Percentiles rank a stretch among this genome's conserved stretches.
Conservation (phyloP, 805 yeast species). For the Groenewaldozyma salmanticensis region DNA sequence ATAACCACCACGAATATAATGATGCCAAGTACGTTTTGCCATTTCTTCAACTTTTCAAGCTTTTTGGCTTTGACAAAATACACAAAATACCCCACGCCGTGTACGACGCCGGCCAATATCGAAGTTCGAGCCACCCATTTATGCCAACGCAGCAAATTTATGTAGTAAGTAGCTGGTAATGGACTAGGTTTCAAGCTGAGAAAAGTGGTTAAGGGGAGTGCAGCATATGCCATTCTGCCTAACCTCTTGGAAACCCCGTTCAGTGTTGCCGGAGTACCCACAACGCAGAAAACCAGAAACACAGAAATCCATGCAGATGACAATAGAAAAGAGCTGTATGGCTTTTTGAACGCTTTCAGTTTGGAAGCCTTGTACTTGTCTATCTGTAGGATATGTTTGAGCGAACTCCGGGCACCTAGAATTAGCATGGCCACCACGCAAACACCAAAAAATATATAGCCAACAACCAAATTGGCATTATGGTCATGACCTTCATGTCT, state of each 20-base stretch:
- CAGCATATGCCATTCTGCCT: constrained; percentile 69
- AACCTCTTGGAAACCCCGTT: constrained; percentile 68
- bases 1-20: constrained; percentile 55
- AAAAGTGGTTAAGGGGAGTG: constrained; percentile 66
- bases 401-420: constrained; percentile 8
- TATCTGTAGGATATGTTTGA: not conserved
- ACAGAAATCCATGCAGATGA: constrained; percentile 6
- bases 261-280: constrained; percentile 27
- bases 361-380: not conserved
- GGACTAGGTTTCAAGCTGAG: constrained; percentile 79
- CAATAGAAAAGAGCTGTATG: constrained; percentile 2
- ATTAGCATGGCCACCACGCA: constrained; percentile 7
- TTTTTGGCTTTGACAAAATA: constrained; percentile 37
- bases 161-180: constrained; percentile 63
- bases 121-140: constrained; percentile 83
- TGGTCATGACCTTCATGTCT: constrained; percentile 11
- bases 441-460: constrained; percentile 11
- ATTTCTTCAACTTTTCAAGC: constrained; percentile 38
- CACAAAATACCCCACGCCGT: constrained; percentile 46
- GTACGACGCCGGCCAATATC: constrained; percentile 55
- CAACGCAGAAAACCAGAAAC: constrained; percentile 39
- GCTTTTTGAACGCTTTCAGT: not conserved
- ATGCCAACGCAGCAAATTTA: constrained; percentile 68
- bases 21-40: constrained; percentile 63
- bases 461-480: constrained; percentile 14